Conservation (phyloP, 441 rosid species). For the Bocquillonia castaneifolia region DNA sequence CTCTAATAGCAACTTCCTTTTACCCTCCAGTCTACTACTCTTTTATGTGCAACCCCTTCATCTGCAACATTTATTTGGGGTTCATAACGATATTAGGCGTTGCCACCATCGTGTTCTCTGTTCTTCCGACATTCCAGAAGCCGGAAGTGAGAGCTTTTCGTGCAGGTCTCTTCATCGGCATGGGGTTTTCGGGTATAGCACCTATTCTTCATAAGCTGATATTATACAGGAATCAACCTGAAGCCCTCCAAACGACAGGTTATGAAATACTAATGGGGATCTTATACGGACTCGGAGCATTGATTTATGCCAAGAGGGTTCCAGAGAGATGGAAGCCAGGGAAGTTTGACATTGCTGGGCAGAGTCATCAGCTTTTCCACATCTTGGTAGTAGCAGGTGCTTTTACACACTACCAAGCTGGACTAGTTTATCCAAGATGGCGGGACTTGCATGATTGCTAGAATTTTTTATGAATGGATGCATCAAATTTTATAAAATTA, state of each 20-base stretch:
- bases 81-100: slow-evolving; percentile 39
- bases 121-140: slow-evolving; percentile 36
- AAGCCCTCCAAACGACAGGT: slow-evolving; percentile 36
- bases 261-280: slow-evolving; percentile 39
- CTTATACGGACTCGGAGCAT: slow-evolving; percentile 35
- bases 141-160: slow-evolving; percentile 33
- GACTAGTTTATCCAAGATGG: slow-evolving; percentile 36
- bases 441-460: slow-evolving; percentile 30
- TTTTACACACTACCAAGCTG: slow-evolving; percentile 33
- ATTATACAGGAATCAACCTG: slow-evolving; percentile 32
- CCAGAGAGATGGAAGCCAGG: slow-evolving; percentile 45
- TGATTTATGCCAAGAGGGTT: slow-evolving; percentile 32
- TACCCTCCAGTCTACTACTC: slow-evolving; percentile 15
- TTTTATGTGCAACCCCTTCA: slow-evolving; percentile 15
- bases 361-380: slow-evolving; percentile 46
- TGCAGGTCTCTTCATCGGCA: slow-evolving; percentile 38
- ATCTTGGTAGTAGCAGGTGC: slow-evolving; percentile 38
- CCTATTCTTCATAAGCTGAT: slow-evolving; percentile 40
- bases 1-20: slow-evolving; percentile 37
- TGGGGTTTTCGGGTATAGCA: slow-evolving; percentile 40
- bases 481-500: neutral
- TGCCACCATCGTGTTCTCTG: slow-evolving; percentile 29
- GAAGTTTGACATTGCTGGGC: slow-evolving; percentile 44
- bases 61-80: slow-evolving; percentile 33
- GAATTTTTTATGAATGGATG: neutral